A percentile compares a stretch with the other conserved stretches of the same genome.
Evolutionary conservation across 805 yeast genomes (phyloP).

Genomic region (Starmerella ratchasimensis): DNA sequence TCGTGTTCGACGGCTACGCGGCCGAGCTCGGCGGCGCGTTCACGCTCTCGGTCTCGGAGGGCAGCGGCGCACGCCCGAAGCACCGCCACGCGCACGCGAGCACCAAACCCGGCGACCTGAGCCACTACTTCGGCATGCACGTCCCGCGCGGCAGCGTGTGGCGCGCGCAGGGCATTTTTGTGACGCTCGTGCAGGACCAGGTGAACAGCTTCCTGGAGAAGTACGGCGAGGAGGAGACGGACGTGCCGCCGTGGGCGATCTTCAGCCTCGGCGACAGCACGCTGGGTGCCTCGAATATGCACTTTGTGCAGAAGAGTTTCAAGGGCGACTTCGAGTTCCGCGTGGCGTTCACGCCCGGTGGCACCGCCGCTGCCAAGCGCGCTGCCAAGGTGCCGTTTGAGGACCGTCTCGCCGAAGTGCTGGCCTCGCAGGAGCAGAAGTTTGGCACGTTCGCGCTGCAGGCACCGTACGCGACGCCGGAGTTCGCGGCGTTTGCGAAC

Average conservation of each 20-base stretch:
- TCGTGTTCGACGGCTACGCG: conserved; percentile 39
- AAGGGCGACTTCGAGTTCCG: conserved; percentile 66
- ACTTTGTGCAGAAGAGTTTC: conserved; percentile 63
- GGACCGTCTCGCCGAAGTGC: conserved; percentile 24
- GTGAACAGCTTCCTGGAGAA: conserved; percentile 34
- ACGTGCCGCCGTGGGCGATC: conserved; percentile 31
- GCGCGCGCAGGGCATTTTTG: conserved; percentile 65
- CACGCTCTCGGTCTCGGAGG: conserved; percentile 43
- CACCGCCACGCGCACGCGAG: conserved; percentile 38
- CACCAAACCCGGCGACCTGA: conserved; percentile 25
- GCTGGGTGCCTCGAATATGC: conserved; percentile 59
- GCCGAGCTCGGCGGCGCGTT: conserved; percentile 62
- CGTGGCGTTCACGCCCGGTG: conserved; percentile 37
- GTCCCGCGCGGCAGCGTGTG: conserved; percentile 64
- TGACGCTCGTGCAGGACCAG: conserved; percentile 56
- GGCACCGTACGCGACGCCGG: conserved; percentile 38
- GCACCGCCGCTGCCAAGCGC: conserved; percentile 9
- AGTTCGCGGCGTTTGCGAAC: conserved; percentile 48
- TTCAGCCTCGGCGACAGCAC: conserved; percentile 47
- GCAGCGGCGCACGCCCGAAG: conserved; percentile 31
- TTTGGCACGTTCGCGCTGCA: conserved; percentile 24
- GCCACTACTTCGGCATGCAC: conserved; percentile 53
- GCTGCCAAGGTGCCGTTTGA: conserved; percentile 12
- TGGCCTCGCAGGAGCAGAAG: conserved; percentile 31
- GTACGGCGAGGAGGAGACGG: conserved; percentile 24